These are phyloP conservation scores for Panicum hallii DNA, from an alignment of 202 grass and related monocot species.

Conservation along the genomic window DNA sequence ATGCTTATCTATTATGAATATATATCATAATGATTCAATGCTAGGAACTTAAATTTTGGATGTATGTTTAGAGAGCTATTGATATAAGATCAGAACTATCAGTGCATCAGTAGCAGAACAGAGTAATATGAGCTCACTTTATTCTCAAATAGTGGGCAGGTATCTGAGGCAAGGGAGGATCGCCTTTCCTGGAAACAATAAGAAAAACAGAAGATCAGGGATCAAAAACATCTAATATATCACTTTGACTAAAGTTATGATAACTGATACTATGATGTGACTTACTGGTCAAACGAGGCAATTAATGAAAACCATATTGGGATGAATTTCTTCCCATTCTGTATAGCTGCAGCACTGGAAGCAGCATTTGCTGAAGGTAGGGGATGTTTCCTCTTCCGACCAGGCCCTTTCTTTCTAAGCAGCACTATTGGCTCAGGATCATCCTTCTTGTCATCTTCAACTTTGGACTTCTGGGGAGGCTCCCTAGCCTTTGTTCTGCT, in stretches of 20 bases:
- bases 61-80: slow-evolving; percentile 6
- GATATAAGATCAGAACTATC: slow-evolving; percentile 29
- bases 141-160: slow-evolving; percentile 78
- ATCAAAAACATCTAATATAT: slow-evolving; percentile 1
- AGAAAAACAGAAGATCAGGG: slow-evolving; percentile 37
- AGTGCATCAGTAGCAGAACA: slow-evolving; percentile 19
- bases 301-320: slow-evolving; percentile 81
- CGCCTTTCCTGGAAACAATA: slow-evolving; percentile 69
- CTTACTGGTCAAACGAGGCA: slow-evolving; percentile 85
- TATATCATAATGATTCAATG: slow-evolving; percentile 31
- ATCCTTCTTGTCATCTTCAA: slow-evolving; percentile 60
- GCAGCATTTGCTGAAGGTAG: slow-evolving; percentile 41
- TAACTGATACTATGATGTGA: background rate
- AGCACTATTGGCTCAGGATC: slow-evolving; percentile 42
- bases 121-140: slow-evolving; percentile 64
- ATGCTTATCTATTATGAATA: slow-evolving; percentile 31
- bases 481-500: slow-evolving; percentile 62
- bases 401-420: slow-evolving; percentile 62
- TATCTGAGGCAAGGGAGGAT: slow-evolving; percentile 70
- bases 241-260: slow-evolving; percentile 31
- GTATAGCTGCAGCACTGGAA: slow-evolving; percentile 39
- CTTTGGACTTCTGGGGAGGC: slow-evolving; percentile 57
- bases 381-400: slow-evolving; percentile 50
- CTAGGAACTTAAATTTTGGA: slow-evolving; percentile 28
- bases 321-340: slow-evolving; percentile 41